Conservation (phyloP, 2,329 filamentous ascomycete genomes). For the Fusarium sp. region DNA sequence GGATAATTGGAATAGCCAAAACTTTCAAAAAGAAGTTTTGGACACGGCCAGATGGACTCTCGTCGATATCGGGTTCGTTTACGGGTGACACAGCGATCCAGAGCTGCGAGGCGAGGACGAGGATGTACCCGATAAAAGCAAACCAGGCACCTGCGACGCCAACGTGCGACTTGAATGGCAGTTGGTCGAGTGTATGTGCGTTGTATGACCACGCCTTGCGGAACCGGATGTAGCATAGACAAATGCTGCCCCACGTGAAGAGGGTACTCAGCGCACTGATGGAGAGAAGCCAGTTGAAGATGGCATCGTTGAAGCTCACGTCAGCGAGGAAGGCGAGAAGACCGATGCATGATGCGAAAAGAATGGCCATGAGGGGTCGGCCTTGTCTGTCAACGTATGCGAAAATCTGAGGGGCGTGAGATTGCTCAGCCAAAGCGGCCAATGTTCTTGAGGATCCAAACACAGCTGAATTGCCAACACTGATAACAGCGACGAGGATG, state of each 20-base stretch:
- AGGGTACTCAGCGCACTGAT: conserved; percentile 79
- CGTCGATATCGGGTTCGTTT: conserved; percentile 58
- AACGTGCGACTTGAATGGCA: conserved; percentile 84
- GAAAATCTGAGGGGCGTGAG: conserved; percentile 82
- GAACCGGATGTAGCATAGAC: conserved; percentile 90
- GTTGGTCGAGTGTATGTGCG: conserved; percentile 77
- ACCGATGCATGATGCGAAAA: conserved; percentile 75
- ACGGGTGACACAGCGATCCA: conserved; percentile 88
- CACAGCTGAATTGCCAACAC: conserved; percentile 90
- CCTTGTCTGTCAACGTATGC: conserved; percentile 87
- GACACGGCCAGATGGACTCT: conserved; percentile 61
- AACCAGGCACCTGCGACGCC: conserved; percentile 85
- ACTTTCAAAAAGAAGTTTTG: conserved; percentile 80
- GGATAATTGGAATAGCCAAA: conserved; percentile 76
- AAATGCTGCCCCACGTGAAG: conserved; percentile 88
- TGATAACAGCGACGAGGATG: conserved; percentile 90
- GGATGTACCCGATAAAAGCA: conserved; percentile 80
- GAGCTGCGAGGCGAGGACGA: conserved; percentile 86
- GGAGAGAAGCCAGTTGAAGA: conserved; percentile 85
- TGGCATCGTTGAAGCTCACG: conserved; percentile 67
- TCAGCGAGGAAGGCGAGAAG: conserved; percentile 83
- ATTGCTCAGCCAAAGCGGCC: conserved; percentile 88
- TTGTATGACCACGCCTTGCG: conserved; percentile 78
- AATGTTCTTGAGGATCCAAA: conserved; percentile 93
- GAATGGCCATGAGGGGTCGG: conserved; percentile 82